These are phyloP conservation scores for Albatrellus ellisii DNA, from an alignment of 768 basidiomycete species.

Conservation along the genomic window DNA sequence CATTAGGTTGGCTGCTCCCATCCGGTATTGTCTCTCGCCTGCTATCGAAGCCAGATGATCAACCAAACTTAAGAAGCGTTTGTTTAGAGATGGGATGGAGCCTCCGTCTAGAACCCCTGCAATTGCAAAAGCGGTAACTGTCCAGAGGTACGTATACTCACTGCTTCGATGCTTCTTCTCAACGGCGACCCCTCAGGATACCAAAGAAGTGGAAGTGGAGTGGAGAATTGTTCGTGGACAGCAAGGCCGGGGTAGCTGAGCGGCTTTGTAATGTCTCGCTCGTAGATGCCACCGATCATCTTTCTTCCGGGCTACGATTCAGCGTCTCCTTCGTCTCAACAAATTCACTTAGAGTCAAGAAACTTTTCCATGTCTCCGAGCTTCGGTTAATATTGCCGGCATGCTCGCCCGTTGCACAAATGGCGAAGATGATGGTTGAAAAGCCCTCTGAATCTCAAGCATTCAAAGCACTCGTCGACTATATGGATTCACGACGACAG, in stretches of 20 bases:
- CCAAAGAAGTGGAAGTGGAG: constrained; percentile 55
- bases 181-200: constrained; percentile 28
- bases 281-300: constrained; percentile 29
- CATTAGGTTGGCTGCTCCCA: too few species aligned
- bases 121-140: too few species aligned
- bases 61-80: too few species aligned
- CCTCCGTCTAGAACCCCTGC: too few species aligned
- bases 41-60: too few species aligned
- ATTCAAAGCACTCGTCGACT: constrained; percentile 28
- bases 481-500: constrained; percentile 37
- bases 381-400: constrained; percentile 33
- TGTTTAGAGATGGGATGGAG: too few species aligned
- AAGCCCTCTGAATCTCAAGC: constrained; percentile 26
- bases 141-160: too few species aligned
- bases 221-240: constrained; percentile 36
- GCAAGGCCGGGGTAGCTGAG: constrained; percentile 24
- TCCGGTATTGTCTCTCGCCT: too few species aligned
- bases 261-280: constrained; percentile 37
- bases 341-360: constrained; percentile 30
- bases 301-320: constrained; percentile 32
- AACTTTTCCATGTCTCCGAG: constrained; percentile 36
- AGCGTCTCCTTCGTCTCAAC: constrained; percentile 29
- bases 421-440: constrained; percentile 33
- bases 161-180: too few species aligned
- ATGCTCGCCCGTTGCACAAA: constrained; percentile 37